These are phyloP conservation scores for Rhynchospora tenuis DNA, from an alignment of 176 grass and related monocot species.

Conservation along the genomic window DNA sequence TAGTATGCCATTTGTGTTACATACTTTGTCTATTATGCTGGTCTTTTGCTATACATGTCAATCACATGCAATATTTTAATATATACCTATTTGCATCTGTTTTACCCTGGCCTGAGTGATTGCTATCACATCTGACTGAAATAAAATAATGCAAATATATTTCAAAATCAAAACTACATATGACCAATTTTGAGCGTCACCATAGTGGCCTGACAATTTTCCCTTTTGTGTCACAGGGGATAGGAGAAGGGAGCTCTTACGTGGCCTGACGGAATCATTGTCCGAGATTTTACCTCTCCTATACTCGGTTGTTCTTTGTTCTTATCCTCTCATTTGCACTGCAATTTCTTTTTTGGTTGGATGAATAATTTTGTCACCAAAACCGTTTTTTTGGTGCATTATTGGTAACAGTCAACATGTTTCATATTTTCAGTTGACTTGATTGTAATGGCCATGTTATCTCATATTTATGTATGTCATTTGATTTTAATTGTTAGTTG, in stretches of 20 bases:
- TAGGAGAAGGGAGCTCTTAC: slow-evolving; percentile 67
- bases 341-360: background rate
- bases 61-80: background rate
- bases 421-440: background rate
- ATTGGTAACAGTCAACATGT: background rate
- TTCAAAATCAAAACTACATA: background rate
- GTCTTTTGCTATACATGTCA: background rate
- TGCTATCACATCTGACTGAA: background rate
- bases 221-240: slow-evolving; percentile 54
- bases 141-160: background rate
- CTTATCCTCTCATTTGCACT: background rate
- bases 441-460: too few relatives aligned
- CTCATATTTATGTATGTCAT: slow-evolving; percentile 5
- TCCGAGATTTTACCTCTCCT: slow-evolving; percentile 75
- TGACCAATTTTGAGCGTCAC: too few relatives aligned
- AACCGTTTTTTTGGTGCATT: background rate
- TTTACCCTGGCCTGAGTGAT: background rate
- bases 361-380: background rate
- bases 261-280: slow-evolving; percentile 86
- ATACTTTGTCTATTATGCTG: background rate
- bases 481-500: background rate
- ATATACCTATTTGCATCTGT: background rate
- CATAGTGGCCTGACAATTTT: background rate
- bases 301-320: slow-evolving; percentile 61
- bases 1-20: background rate